Evolutionary conservation across 208 protist genomes (phyloP), one percentile per base, ranked within the genome.

Genomic region (Trypanosoma cruzi): DNA sequence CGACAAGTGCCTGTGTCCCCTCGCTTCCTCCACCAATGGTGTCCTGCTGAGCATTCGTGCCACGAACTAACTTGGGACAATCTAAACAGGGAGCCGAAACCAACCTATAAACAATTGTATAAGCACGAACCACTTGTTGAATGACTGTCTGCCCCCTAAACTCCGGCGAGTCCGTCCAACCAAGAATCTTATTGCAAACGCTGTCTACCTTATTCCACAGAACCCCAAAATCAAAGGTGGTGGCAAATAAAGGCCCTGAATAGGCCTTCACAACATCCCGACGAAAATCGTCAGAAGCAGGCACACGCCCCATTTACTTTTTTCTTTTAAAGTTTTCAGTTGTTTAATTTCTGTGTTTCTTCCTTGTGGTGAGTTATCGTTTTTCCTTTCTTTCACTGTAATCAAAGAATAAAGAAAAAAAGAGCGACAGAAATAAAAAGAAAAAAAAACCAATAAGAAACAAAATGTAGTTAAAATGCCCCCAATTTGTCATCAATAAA

Each of bases 1-100:
- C 85, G 5, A 91, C 85, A 36, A 95, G 80, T 31, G 89, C 78
- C 48, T 95, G 90, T 1, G 85, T 95, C 59, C 85, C 85, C 53
- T 90, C 85, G 53, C 52, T 73, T 20, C 73, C 79, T 22, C 82
- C 75, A 24, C 86, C 84, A 56, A 84, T 71, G 8, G 93, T 85
- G 20, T 73, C 50, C 57, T 59, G 73, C 74, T 55, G 72, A 63
- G 54, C 58, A 77, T 52, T 68, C 80, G 50, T 80, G 20, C 46
- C 81, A 55, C 81, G 75, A 28, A 91, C 83, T 24, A 95, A 73
- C 6, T 81, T 71, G 8, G 90, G 90, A 56, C 84, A 88, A 36
- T 93, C 87, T 1, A 60, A 50, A 73, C 82, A 93, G 49, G 50
- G 69, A 20, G 61, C 22, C 55, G 69, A 75, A 68, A 75, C 69